Evolutionary conservation across 495 filamentous ascomycete genomes (phyloP).

Genomic region (Penicillium longicatenatum): DNA sequence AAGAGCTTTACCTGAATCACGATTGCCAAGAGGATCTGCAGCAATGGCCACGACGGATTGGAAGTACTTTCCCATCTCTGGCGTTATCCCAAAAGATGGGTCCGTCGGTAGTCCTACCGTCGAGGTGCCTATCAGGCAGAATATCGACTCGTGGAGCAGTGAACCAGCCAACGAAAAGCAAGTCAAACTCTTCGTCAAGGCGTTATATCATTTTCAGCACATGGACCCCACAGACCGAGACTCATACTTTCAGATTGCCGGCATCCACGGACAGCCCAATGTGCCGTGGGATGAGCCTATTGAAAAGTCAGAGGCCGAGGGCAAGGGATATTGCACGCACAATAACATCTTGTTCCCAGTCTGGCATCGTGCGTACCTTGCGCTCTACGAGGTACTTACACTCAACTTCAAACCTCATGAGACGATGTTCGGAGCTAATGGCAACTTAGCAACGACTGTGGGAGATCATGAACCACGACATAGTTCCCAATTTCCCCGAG

Average conservation of each 20-base stretch:
- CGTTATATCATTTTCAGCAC: slow-evolving; percentile 26
- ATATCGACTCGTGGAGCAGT: slow-evolving; percentile 16
- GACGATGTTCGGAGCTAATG: not conserved
- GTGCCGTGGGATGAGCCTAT: slow-evolving; percentile 40
- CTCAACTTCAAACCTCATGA: not conserved
- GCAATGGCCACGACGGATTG: not conserved
- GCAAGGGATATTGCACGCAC: slow-evolving; percentile 34
- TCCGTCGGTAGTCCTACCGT: not conserved
- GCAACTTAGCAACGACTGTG: slow-evolving; percentile 23
- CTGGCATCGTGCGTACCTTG: slow-evolving; percentile 51
- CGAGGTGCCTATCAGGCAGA: slow-evolving; percentile 10
- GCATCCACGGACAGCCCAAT: slow-evolving; percentile 49
- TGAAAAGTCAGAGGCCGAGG: slow-evolving; percentile 19
- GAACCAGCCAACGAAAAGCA: slow-evolving; percentile 14
- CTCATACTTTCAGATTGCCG: slow-evolving; percentile 37
- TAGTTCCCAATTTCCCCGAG: slow-evolving; percentile 27
- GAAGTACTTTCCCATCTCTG: not conserved
- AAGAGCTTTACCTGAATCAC: not conserved
- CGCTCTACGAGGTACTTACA: slow-evolving; percentile 42
- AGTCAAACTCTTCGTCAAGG: slow-evolving; percentile 37
- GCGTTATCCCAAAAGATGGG: not conserved
- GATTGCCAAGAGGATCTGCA: too few relatives aligned
- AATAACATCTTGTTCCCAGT: slow-evolving; percentile 45
- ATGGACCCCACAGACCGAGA: slow-evolving; percentile 16
- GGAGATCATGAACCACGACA: slow-evolving; percentile 28